These are phyloP conservation scores for Ambrosia hybrid DNA, from an alignment of 140 eudicot species.

Conservation along the genomic window DNA sequence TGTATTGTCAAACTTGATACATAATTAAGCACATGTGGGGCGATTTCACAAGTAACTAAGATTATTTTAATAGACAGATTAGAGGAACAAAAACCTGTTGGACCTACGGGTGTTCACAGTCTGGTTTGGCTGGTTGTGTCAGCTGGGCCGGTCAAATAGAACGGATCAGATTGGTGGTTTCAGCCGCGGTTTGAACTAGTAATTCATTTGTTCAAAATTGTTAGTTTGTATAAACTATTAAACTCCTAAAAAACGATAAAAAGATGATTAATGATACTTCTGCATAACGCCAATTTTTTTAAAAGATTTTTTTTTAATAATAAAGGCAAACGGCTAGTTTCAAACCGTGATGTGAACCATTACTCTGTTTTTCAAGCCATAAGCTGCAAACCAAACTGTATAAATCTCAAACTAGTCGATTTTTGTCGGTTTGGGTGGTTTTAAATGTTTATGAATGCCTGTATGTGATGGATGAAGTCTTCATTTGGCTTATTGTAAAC, in stretches of 20 bases:
- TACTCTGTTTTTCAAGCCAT: background rate
- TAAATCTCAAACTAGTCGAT: background rate
- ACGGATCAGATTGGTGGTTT: too few relatives aligned
- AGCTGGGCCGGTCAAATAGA: too few relatives aligned
- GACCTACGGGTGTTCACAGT: background rate
- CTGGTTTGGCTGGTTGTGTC: too few relatives aligned
- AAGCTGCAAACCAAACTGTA: background rate
- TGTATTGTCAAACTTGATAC: background rate
- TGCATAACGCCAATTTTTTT: too few relatives aligned
- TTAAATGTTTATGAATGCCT: background rate
- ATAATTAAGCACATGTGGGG: background rate
- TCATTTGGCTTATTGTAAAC: too few relatives aligned
- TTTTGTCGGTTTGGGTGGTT: background rate
- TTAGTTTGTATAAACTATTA: too few relatives aligned
- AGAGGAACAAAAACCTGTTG: background rate
- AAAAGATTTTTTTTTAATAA: background rate
- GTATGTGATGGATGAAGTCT: too few relatives aligned
- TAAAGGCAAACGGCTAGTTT: background rate
- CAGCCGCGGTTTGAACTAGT: too few relatives aligned
- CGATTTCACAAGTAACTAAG: background rate
- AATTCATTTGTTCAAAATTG: too few relatives aligned
- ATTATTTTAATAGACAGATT: background rate
- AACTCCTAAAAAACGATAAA: too few relatives aligned
- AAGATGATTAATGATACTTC: background rate
- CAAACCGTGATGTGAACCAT: background rate